Evolutionary conservation across 306 rosid species (phyloP), one percentile per base, ranked within the genome.

Genomic region (Fagus sylvatica): DNA sequence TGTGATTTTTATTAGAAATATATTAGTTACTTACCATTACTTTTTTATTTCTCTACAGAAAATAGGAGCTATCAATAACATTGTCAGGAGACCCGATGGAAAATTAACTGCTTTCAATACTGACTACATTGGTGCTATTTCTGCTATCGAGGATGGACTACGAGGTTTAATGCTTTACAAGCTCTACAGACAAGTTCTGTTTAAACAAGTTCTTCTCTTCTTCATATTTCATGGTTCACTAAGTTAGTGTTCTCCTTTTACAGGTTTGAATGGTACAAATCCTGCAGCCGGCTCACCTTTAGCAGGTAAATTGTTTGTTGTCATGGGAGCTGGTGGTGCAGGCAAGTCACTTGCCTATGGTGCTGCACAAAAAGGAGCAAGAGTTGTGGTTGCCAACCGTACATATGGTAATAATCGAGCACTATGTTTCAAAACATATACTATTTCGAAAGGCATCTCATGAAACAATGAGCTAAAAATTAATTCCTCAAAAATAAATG

Each of bases 281-380:
- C 69, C 74, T 55, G 51, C 69, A 12, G 75, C 59, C 37, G n/a
- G 64, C 16, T 80, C 84, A 59, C 76, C 84, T 28, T 34, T 80
- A 40, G 84, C 75, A 19, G 84, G 84, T 13, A 75, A 75, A 64
- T 32, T 80, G 72, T 80, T 80, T 60, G 84, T 75, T 66, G 80
- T 80, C 16, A 48, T 80, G 76, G 84, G 84, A 69, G 84, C 84
- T 4, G 80, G 84, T 42, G 84, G 84, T 36, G 84, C 80, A 41
- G 84, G 84, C 48, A 80, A 75, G 53, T 74, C 84, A 71, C 77
- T 75, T 62, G 55, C 61, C 36, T 60, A 59, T 53, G 73, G 78
- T 54, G 60, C 68, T 72, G 85, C 87, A 72, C 85, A 76, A 53
- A 86, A 84, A 72, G 85, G 87, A 61, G 90, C 90, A 12, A 80